Evolutionary conservation across 2,329 filamentous ascomycete species (phyloP), one percentile per base, ranked within the genome.

Genomic region (Sarocladium brachiariae): DNA sequence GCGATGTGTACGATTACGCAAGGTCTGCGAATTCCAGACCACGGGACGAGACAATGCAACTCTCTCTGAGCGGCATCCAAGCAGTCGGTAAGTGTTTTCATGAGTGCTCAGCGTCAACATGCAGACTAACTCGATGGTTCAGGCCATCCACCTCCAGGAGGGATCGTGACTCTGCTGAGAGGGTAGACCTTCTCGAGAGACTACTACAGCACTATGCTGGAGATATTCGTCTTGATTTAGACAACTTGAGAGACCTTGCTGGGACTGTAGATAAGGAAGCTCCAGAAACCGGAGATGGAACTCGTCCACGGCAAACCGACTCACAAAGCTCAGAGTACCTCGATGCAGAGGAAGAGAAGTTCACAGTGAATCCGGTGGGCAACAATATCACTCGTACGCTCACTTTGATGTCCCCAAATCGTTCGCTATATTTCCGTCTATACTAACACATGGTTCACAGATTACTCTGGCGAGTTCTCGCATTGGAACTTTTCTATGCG

Each of bases 401-500:
- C 35, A 16, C 13, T 31, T 11, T 18, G 34, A 30, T 2, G 24
- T 35, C 2, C n/a, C n/a, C n/a, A n/a, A n/a, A n/a, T n/a, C n/a
- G n/a, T n/a, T n/a, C n/a, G n/a, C n/a, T n/a, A n/a, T n/a, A n/a
- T n/a, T n/a, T n/a, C n/a, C n/a, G n/a, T n/a, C n/a, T n/a, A 23
- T 45, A 16, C 49, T 46, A 25, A 43, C 18, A 35, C 18, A 39
- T 18, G 38, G 35, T 51, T 34, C 4, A 4, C 37, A 76, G 72
- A 76, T 50, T 76, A 74, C 52, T 76, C 73, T 1, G 73, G 73
- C 8, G 73, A 76, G 54, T 75, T 76, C 55, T 76, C 73, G 1
- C 73, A 76, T 51, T 76, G 73, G 71, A 75, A 76, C 54, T 76
- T 76, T 56, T 75, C 73, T 35, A 74, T 74, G 71, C 63, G 70